phyloP scores from a whole-genome alignment of 2,329 filamentous ascomycete genomes.

The Didymella sp. region DNA sequence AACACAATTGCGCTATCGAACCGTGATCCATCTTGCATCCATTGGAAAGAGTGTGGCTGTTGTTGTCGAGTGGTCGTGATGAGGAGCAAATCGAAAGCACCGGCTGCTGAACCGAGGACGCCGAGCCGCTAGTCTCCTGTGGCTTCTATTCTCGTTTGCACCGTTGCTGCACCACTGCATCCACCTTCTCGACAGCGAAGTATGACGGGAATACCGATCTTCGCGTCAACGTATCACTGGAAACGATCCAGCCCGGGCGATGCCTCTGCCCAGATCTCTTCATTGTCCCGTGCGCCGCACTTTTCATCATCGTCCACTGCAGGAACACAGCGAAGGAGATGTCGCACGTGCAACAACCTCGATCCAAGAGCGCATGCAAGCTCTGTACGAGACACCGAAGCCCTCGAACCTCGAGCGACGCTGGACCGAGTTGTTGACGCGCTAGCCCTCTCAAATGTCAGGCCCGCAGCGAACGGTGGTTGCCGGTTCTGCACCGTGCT shows the following conservation, averaged over 20 bases:
- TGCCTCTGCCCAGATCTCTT: slow-evolving; percentile 38
- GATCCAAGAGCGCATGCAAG: slow-evolving; percentile 38
- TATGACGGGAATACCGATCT: not conserved
- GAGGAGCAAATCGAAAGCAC: not conserved
- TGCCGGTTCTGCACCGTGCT: slow-evolving; percentile 43
- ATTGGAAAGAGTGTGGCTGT: no score
- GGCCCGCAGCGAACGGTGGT: slow-evolving; percentile 23
- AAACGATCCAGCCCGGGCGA: slow-evolving; percentile 9
- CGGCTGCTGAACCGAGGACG: not conserved
- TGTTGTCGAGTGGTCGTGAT: not conserved
- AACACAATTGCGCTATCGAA: no score
- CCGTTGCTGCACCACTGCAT: not conserved
- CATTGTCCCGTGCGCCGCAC: slow-evolving; percentile 26
- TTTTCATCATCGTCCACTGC: slow-evolving; percentile 18
- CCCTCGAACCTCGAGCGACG: slow-evolving; percentile 21
- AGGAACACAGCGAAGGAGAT: slow-evolving; percentile 31
- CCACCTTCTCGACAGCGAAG: not conserved
- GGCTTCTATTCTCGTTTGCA: not conserved
- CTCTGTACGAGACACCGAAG: slow-evolving; percentile 31
- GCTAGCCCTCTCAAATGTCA: slow-evolving; percentile 29
- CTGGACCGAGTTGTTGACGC: slow-evolving; percentile 39
- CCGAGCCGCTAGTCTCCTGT: not conserved
- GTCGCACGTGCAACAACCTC: slow-evolving; percentile 40
- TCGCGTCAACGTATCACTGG: not conserved
- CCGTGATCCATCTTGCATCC: no score